Conservation (phyloP, 2,329 filamentous ascomycete genomes). For the Apiospora aurea region DNA sequence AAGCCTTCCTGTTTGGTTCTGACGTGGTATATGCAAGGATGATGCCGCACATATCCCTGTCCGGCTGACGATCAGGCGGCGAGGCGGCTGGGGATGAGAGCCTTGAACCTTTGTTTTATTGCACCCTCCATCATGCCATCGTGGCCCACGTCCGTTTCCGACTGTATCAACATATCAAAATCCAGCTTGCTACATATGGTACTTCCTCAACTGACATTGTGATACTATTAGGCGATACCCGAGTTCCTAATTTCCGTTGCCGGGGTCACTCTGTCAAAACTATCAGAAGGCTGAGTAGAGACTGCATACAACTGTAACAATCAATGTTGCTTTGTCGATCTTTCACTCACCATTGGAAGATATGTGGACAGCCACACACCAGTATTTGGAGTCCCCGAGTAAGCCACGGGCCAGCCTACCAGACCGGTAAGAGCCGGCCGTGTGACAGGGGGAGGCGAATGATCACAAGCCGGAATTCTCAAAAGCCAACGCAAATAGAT, state of each 20-base stretch:
- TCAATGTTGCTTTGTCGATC: background rate
- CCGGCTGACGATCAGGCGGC: background rate
- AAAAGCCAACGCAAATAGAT: background rate
- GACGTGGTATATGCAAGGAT: background rate
- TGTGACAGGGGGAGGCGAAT: background rate
- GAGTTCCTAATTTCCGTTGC: background rate
- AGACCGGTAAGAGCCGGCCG: background rate
- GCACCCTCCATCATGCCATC: background rate
- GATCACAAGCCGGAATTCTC: background rate
- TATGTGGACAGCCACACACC: background rate
- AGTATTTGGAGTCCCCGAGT: background rate
- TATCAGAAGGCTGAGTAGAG: background rate
- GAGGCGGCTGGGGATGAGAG: background rate
- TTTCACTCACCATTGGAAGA: background rate
- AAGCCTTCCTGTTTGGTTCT: conserved; percentile 10
- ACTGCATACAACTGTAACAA: background rate
- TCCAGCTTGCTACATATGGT: background rate
- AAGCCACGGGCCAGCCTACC: background rate
- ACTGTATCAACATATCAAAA: background rate
- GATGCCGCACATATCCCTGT: background rate
- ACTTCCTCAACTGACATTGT: background rate
- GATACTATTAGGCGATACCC: background rate
- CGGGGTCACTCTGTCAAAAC: background rate
- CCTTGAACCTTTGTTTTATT: background rate
- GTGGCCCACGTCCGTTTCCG: background rate